Evolutionary conservation across 139 green algal genomes (phyloP), one percentile per base, ranked within the genome.

Genomic region (Auxenochlorella protothecoides): DNA sequence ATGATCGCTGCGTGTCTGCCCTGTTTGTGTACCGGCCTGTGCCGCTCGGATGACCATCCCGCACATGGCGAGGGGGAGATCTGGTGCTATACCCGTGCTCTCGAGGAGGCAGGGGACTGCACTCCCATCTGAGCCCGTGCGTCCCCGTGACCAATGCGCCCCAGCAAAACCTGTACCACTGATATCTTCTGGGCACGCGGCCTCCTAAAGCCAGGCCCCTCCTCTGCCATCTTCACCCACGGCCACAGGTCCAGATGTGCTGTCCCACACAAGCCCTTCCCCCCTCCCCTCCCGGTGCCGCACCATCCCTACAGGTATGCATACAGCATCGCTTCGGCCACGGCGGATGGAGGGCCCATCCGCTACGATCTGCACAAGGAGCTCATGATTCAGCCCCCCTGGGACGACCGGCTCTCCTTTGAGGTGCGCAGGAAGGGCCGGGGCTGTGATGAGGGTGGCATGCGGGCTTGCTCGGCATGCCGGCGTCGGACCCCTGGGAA

Each of bases 341-440:
- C 74, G 44, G 63, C 62, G 4, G 57, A 59, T 27, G 68, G 65
- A 14, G 68, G 71, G 13, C 80, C 80, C 3, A 56, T 89, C 53
- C 44, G 71, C 51, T 82, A 83, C 73, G 57, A 77, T 5, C 64
- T 88, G 52, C 72, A 82, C 56, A 53, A 61, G 65, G 74, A 88
- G 64, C 78, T 90, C 16, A 82, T 84, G 70, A 53, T 83, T 16
- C 89, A 94, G 79, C 88, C 89, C 11, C 89, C 89, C 3, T 94
- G 77, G 74, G 88, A 93, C 65, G 44, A 44, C 12, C 56, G 57
- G 3, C 69, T 86, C 4, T 79, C 16, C 2, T 8, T 54, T 2
- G 65, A 75, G 53, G 60, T 61, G 62, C 53, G 76, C 61, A 27
- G 68, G 70, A 57, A 62, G 11, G 44, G 44, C 5, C 4, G 65